Evolutionary conservation across 2,329 filamentous ascomycete species (phyloP).

Genomic region (Colletotrichum melonis): DNA sequence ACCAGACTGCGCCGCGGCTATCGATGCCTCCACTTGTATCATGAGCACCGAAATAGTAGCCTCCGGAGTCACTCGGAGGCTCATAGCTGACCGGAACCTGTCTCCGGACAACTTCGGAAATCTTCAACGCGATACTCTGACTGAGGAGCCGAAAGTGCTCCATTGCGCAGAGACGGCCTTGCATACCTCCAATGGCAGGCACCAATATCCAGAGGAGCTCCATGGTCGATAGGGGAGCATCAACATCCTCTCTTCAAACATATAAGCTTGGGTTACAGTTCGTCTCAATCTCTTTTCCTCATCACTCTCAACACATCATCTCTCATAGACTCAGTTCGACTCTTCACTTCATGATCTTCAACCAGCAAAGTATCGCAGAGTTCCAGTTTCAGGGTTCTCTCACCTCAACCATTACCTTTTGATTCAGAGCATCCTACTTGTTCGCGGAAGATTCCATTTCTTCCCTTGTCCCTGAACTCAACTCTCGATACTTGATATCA

Average conservation of each 20-base stretch:
- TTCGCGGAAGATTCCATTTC: background rate
- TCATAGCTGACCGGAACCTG: background rate
- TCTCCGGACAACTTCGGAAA: background rate
- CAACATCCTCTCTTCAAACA: background rate
- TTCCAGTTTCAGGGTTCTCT: conserved; percentile 4
- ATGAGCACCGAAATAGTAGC: background rate
- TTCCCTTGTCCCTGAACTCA: background rate
- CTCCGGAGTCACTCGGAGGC: conserved; percentile 15
- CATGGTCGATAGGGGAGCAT: background rate
- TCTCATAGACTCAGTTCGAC: background rate
- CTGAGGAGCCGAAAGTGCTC: background rate
- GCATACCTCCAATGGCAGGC: background rate
- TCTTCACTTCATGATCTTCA: conserved; percentile 8
- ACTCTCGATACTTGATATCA: conserved; percentile 1
- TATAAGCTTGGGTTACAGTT: background rate
- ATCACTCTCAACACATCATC: background rate
- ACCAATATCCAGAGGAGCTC: background rate
- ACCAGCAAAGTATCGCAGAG: conserved; percentile 2
- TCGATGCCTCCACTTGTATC: background rate
- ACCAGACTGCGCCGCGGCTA: background rate
- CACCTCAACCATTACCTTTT: background rate
- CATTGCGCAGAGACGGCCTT: background rate
- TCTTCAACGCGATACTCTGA: background rate
- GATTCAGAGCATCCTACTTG: conserved; percentile 2
- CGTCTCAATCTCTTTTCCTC: background rate